phyloP scores from a whole-genome alignment of 2,329 filamentous ascomycete species.

The Fusarium anguioides region DNA sequence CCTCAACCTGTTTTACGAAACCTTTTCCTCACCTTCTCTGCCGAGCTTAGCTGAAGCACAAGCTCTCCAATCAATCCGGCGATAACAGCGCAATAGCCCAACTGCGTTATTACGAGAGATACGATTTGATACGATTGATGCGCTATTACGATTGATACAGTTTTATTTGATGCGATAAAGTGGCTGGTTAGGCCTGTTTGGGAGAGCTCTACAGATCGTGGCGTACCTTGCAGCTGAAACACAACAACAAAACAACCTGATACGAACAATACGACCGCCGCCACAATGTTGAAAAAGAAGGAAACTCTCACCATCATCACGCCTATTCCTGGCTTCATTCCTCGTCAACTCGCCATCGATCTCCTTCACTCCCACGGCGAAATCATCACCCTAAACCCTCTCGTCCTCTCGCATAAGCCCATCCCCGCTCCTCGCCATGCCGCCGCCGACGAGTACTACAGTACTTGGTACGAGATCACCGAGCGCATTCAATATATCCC shows the following conservation, averaged over 20 bases:
- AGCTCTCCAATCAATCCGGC: conserved; percentile 6
- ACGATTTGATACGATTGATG: conserved; percentile 14
- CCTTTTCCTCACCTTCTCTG: background rate
- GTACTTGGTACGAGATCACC: conserved; percentile 79
- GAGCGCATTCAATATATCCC: conserved; percentile 76
- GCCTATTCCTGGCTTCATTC: conserved; percentile 75
- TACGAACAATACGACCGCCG: conserved; percentile 6
- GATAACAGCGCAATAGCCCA: background rate
- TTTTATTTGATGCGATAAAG: background rate
- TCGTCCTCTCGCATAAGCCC: conserved; percentile 71
- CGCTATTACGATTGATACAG: background rate
- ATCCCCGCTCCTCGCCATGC: conserved; percentile 76
- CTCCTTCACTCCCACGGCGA: conserved; percentile 78
- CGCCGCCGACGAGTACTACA: conserved; percentile 76
- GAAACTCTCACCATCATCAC: conserved; percentile 75
- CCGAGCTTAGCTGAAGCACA: conserved; percentile 4
- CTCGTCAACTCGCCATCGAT: conserved; percentile 76
- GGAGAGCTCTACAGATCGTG: conserved; percentile 5
- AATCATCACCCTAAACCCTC: conserved; percentile 76
- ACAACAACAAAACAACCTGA: conserved; percentile 12
- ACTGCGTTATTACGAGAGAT: background rate
- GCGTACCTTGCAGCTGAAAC: conserved; percentile 33
- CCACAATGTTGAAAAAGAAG: conserved; percentile 69
- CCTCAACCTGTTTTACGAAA: background rate
- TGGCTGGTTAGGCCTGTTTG: background rate